phyloP scores from a whole-genome alignment of 345 rosid species.

The Crucihimalaya himalaica region DNA sequence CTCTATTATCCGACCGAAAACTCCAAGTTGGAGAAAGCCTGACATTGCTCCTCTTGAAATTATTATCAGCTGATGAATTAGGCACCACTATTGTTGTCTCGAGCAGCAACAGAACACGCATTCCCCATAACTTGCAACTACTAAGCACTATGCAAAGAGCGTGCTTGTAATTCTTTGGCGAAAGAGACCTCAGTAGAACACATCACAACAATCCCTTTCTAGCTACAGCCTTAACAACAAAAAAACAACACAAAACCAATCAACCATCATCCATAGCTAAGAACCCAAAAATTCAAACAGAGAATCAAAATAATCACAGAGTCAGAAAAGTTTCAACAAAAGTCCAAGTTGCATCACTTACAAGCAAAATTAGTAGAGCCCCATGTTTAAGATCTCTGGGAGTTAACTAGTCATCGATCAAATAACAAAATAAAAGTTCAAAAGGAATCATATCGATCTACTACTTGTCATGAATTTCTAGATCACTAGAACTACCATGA shows the following conservation, averaged over 20 bases:
- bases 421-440: slow-evolving; percentile 10
- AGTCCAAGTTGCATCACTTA: neutral
- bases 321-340: neutral
- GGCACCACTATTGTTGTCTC: slow-evolving; percentile 75
- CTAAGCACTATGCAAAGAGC: slow-evolving; percentile 12
- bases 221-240: neutral
- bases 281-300: slow-evolving; percentile 1
- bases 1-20: slow-evolving; percentile 91
- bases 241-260: neutral
- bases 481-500: slow-evolving; percentile 32
- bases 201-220: slow-evolving; percentile 11
- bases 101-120: slow-evolving; percentile 94
- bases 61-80: slow-evolving; percentile 57
- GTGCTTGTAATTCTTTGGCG: neutral
- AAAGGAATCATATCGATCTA: slow-evolving; percentile 34
- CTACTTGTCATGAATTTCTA: slow-evolving; percentile 39
- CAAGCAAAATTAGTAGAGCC: slow-evolving; percentile 5
- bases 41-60: slow-evolving; percentile 66
- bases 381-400: slow-evolving; percentile 8
- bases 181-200: slow-evolving; percentile 5
- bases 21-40: slow-evolving; percentile 91
- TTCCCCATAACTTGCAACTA: slow-evolving; percentile 61
- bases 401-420: slow-evolving; percentile 15
- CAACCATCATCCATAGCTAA: neutral
- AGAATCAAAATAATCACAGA: neutral